Conservation (phyloP, 768 basidiomycete genomes). For the Rhizopogon salebrosus region DNA sequence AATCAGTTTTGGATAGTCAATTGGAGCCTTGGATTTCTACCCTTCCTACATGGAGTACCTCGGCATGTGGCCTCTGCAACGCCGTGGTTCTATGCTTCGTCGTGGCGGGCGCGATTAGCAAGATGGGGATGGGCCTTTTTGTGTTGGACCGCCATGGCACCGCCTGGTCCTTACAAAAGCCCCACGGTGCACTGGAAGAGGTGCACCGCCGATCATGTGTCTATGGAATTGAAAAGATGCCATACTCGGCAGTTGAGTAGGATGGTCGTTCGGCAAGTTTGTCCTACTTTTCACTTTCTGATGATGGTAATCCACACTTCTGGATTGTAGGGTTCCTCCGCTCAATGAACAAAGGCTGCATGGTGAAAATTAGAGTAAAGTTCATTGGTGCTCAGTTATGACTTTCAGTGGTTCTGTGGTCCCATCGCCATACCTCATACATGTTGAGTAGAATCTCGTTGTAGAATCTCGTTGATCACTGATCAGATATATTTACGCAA, state of each 20-base stretch:
- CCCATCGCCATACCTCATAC: no score
- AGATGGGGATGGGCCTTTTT: slow-evolving; percentile 1
- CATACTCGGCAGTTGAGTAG: not conserved
- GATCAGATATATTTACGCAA: no score
- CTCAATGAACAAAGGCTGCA: no score
- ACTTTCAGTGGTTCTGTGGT: no score
- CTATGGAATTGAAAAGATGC: not conserved
- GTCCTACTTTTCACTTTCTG: no score
- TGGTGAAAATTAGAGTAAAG: no score
- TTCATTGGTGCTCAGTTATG: no score
- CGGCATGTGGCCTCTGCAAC: slow-evolving; percentile 2
- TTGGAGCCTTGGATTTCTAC: slow-evolving; percentile 15
- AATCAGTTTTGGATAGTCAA: slow-evolving; percentile 12
- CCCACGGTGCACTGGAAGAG: not conserved
- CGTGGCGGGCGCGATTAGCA: not conserved
- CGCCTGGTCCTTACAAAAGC: not conserved
- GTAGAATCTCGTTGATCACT: no score
- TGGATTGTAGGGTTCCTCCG: no score
- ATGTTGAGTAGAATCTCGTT: no score
- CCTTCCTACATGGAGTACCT: slow-evolving; percentile 12
- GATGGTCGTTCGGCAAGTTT: no score
- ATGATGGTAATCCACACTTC: no score
- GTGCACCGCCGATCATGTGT: slow-evolving; percentile 1
- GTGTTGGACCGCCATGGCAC: not conserved
- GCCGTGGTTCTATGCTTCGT: not conserved